Conservation (phyloP, 768 basidiomycete species). For the Lentinula boryana region DNA sequence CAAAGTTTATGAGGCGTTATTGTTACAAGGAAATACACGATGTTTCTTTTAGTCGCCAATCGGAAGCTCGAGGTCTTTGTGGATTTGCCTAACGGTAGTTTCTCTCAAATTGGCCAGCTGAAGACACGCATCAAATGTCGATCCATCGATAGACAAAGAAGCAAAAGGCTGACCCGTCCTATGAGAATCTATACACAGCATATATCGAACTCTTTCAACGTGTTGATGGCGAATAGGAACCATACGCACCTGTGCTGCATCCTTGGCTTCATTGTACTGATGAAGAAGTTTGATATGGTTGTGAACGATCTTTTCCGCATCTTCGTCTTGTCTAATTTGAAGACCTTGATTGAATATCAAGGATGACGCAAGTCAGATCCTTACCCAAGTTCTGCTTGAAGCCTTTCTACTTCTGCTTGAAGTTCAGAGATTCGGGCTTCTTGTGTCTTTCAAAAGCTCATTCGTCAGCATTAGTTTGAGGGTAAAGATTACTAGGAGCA, state of each 20-base stretch:
- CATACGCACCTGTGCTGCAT: constrained; percentile 63
- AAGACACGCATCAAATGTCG: constrained; percentile 1
- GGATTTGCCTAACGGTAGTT: constrained; percentile 68
- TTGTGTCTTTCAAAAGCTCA: constrained; percentile 34
- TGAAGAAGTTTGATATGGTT: constrained; percentile 69
- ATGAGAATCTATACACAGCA: constrained; percentile 55
- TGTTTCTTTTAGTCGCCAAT: constrained; percentile 40
- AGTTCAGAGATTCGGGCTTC: constrained; percentile 41
- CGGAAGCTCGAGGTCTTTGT: constrained; percentile 62
- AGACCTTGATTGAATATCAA: background rate
- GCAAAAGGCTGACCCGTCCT: constrained; percentile 48
- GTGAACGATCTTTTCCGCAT: constrained; percentile 56
- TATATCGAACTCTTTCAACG: background rate
- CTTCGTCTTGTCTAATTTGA: constrained; percentile 29
- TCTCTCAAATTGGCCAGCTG: constrained; percentile 70
- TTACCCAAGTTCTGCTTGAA: constrained; percentile 46
- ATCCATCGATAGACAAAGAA: background rate
- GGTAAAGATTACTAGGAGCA: background rate
- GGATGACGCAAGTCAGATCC: constrained; percentile 1
- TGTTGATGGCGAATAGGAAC: background rate
- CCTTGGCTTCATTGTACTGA: constrained; percentile 77
- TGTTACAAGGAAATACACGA: background rate
- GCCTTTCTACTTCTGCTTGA: constrained; percentile 38
- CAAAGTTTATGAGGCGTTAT: background rate
- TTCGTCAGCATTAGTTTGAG: constrained; percentile 5